Percentiles rank a stretch among this genome's conserved stretches.
phyloP scores from a whole-genome alignment of 1,284 basidiomycete genomes.

The Leccinum ponderosum region DNA sequence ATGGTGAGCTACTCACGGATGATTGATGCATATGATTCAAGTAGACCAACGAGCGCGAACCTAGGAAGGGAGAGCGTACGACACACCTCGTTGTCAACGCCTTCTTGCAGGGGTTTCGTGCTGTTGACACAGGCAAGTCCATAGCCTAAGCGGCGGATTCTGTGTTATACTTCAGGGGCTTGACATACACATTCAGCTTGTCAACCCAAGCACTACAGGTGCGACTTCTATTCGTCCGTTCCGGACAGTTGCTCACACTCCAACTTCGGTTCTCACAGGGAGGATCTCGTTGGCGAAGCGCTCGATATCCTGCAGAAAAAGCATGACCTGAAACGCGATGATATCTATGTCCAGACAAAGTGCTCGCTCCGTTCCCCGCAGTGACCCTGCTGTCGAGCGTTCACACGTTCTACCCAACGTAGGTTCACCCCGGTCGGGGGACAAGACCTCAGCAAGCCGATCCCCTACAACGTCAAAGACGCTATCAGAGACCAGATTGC shows the following conservation, averaged over 20 bases:
- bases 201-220: slow-evolving; percentile 78
- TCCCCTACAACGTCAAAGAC: slow-evolving; percentile 67
- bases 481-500: slow-evolving; percentile 61
- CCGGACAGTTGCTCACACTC: neutral
- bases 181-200: slow-evolving; percentile 50
- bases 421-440: slow-evolving; percentile 75
- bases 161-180: slow-evolving; percentile 8
- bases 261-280: slow-evolving; percentile 42
- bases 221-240: slow-evolving; percentile 6
- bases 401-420: slow-evolving; percentile 4
- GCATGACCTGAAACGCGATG: slow-evolving; percentile 58
- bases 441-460: slow-evolving; percentile 65
- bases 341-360: slow-evolving; percentile 79
- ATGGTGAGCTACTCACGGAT: slow-evolving; percentile 44
- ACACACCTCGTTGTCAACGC: slow-evolving; percentile 67
- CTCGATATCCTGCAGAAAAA: slow-evolving; percentile 52
- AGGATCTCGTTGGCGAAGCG: slow-evolving; percentile 77
- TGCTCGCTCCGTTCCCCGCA: slow-evolving; percentile 31
- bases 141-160: slow-evolving; percentile 5
- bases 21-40: neutral
- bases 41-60: slow-evolving; percentile 2
- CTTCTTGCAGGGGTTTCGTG: slow-evolving; percentile 72
- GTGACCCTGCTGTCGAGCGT: neutral
- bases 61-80: slow-evolving; percentile 75
- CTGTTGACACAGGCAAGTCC: slow-evolving; percentile 73